Evolutionary conservation across 352 stramenopile species (phyloP).

Genomic region (Phytophthora vignae): DNA sequence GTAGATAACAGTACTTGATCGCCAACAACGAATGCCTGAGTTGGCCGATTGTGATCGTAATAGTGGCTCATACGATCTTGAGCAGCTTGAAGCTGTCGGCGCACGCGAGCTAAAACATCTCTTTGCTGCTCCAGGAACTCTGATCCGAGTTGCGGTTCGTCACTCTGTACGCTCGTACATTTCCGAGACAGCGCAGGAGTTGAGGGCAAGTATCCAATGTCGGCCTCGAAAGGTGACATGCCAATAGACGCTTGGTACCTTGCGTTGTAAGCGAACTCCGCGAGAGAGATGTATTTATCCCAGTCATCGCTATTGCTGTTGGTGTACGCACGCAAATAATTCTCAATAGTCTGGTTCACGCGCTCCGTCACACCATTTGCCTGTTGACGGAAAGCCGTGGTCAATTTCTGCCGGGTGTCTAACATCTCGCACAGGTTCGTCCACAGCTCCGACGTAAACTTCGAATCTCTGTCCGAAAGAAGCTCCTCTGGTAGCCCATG

Average conservation of each 20-base stretch:
- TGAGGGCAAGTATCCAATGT: background rate
- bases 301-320: background rate
- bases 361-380: constrained; percentile 22
- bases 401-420: constrained; percentile 19
- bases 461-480: constrained; percentile 20
- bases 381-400: constrained; percentile 17
- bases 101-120: background rate
- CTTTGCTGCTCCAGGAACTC: background rate
- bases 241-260: background rate
- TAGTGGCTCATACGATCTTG: background rate
- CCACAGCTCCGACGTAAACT: constrained; percentile 28
- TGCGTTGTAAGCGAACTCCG: background rate
- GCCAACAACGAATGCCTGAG: background rate
- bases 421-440: constrained; percentile 13
- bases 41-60: background rate
- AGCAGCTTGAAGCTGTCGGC: too few relatives aligned
- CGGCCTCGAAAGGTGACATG: background rate
- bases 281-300: background rate
- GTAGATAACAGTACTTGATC: background rate
- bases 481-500: constrained; percentile 21
- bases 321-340: constrained; percentile 4
- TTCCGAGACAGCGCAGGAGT: too few relatives aligned
- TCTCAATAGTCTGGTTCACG: constrained; percentile 22
- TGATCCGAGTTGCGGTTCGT: background rate
- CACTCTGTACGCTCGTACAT: too few relatives aligned